Base-by-base conservation (phyloP, 2,329 filamentous ascomycete genomes). In the Venturiaceae sp. region DNA sequence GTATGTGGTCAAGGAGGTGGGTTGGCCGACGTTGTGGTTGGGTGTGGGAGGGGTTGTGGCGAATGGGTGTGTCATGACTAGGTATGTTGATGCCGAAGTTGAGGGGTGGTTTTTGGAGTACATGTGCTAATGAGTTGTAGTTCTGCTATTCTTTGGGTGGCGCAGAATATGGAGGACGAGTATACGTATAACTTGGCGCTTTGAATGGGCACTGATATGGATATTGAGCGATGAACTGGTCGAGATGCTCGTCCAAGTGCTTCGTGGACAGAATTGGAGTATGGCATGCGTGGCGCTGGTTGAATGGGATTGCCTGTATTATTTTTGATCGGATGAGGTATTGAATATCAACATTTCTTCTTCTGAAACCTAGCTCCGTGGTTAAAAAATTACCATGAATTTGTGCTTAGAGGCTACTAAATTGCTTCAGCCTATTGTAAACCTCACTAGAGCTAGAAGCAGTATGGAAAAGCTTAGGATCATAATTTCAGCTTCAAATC, bases 121-220 rank as follows among this genome's bases (percentile, higher is more conserved):
- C 7, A 11, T 57, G 53, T 60, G 60, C 71, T 71, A 59, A 69
- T 59, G 32, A 47, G 53, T 11, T 60, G 19, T 64, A 86, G 83
- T 67, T 83, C 82, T 28, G 76, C 82, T 53, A 81, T 86, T 37
- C 77, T 87, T 34, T 87, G 84, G 84, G 77, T 87, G 30, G 83
- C 82, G 55, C 85, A 87, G 75, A 87, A 87, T 66, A 86, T 87
- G 73, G 85, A 87, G 69, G 84, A 87, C 65, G 84, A 87, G 66
- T 87, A 87, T 69, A 86, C 83, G 32, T 87, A 87, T 71, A 86
- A 83, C 65, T 72, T 87, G 62, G 82, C 83, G 54, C 77, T 87
- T 63, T 87, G 65, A 62, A 11, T 13, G n/a, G 1, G 52, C 21
- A 26, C 14, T 2, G 2, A 37, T 6, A 23, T 3, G 30, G 21